Conservation (phyloP, 2,329 filamentous ascomycete species). For the Colletotrichum brevisporum region DNA sequence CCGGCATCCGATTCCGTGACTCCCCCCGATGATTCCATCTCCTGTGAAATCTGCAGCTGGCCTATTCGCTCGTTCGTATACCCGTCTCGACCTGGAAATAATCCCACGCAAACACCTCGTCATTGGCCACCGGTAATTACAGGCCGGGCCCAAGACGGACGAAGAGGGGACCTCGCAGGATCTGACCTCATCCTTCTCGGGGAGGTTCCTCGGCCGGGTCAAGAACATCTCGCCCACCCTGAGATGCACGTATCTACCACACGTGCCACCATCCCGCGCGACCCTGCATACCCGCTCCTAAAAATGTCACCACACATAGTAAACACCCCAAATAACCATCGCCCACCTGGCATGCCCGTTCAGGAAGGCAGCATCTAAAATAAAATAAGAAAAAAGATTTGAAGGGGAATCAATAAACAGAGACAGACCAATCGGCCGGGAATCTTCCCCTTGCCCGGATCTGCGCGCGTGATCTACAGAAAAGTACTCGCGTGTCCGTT, state of each 20-base stretch:
- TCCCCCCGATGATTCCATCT: background rate
- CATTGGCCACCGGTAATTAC: background rate
- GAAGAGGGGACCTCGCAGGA: background rate
- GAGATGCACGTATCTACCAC: too few relatives aligned
- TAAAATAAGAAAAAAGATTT: background rate
- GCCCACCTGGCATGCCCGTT: too few relatives aligned
- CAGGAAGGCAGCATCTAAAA: too few relatives aligned
- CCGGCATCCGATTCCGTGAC: background rate
- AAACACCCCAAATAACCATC: too few relatives aligned
- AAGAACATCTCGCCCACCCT: too few relatives aligned
- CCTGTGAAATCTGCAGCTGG: background rate
- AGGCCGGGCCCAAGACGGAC: too few relatives aligned
- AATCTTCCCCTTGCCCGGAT: background rate
- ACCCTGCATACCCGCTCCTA: too few relatives aligned
- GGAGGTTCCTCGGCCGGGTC: too few relatives aligned
- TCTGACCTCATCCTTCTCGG: background rate
- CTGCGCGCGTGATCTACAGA: slow-evolving; percentile 17
- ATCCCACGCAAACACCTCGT: background rate
- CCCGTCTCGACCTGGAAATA: background rate
- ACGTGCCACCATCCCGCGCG: too few relatives aligned
- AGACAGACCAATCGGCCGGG: slow-evolving; percentile 4
- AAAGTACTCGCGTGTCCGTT: background rate
- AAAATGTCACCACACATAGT: too few relatives aligned
- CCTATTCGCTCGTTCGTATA: background rate
- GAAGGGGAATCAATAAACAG: background rate